Evolutionary conservation across 371 early-diverging fungal genomes (phyloP).

Genomic region (Scutellospora calospora): DNA sequence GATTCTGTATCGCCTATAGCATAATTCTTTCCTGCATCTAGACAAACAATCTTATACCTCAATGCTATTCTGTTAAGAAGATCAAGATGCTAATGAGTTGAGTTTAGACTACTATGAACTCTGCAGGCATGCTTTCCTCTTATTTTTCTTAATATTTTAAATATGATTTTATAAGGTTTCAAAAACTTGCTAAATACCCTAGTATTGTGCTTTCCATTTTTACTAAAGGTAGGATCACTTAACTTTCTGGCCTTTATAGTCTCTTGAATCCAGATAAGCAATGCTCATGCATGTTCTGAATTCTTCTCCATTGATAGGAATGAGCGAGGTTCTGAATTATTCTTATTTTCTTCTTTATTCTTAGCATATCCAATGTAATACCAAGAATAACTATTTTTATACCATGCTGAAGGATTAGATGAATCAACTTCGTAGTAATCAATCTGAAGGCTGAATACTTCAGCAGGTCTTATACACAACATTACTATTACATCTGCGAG

Average conservation of each 20-base stretch:
- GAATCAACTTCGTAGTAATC: not conserved
- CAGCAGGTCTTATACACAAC: slow-evolving; percentile 9
- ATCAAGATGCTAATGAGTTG: slow-evolving; percentile 25
- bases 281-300: slow-evolving; percentile 31
- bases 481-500: slow-evolving; percentile 9
- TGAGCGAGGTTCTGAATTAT: slow-evolving; percentile 5
- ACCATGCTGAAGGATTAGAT: slow-evolving; percentile 7
- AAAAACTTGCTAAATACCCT: slow-evolving; percentile 27
- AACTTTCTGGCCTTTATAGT: slow-evolving; percentile 21
- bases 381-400: slow-evolving; percentile 3
- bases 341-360: slow-evolving; percentile 35
- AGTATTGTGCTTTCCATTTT: slow-evolving; percentile 4
- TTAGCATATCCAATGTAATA: not conserved
- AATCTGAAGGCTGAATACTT: not conserved
- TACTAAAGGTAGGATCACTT: slow-evolving; percentile 1
- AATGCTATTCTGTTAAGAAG: not conserved
- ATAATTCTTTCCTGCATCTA: not conserved
- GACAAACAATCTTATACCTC: not conserved
- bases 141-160: slow-evolving; percentile 29
- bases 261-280: slow-evolving; percentile 36
- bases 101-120: slow-evolving; percentile 24
- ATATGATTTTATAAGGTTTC: slow-evolving; percentile 12
- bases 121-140: slow-evolving; percentile 26
- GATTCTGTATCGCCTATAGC: slow-evolving; percentile 4
- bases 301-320: slow-evolving; percentile 38